Evolutionary conservation across 2,329 filamentous ascomycete genomes (phyloP), one percentile per base, ranked within the genome.

Genomic region (Alternaria sp.): DNA sequence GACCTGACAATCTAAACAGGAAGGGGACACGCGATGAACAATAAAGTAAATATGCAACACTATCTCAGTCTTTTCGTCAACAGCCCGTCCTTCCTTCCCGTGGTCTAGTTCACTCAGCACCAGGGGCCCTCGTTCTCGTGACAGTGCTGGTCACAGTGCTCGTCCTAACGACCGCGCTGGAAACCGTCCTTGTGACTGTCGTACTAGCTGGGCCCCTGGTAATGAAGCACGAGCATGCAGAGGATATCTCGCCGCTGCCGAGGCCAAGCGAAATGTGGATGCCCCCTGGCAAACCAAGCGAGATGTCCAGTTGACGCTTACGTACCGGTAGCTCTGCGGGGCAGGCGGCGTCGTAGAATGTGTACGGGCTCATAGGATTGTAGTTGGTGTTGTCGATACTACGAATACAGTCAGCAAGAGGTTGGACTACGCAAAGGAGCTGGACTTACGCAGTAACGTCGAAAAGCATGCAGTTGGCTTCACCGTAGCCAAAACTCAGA

Each of bases 401-500:
- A 54, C 17, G 10, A 6, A 5, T 23, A 17, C 30, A 23, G 32
- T 59, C 10, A 59, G 50, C 7, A 25, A 15, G 5, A 40, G 50
- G 44, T 4, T 13, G 36, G 10, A 19, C 13, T 32, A 32, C 30
- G 30, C 30, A 30, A 54, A 17, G 15, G 45, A 40, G 10, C 1
- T 25, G 40, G 28, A 64, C 75, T n/a, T 73, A 77, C 74, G 71
- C 74, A 49, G 58, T 44, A 5, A 77, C 73, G 46, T 72, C 71
- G 57, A 77, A 77, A 6, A 77, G 66, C 71, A 77, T 73, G 68
- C 75, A 77, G 51, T 77, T 77, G 15, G 74, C 69, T 46, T 77
- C 74, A 26, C 75, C 75, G 40, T 77, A 77, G 19, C 74, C 75
- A 28, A 77, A 77, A 45, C 69, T 72, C 65, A 72, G 72, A 65